A percentile compares a stretch with the other conserved stretches of the same genome.
phyloP scores from a whole-genome alignment of 108 stramenopile genomes.

The Ochromonas danica region DNA sequence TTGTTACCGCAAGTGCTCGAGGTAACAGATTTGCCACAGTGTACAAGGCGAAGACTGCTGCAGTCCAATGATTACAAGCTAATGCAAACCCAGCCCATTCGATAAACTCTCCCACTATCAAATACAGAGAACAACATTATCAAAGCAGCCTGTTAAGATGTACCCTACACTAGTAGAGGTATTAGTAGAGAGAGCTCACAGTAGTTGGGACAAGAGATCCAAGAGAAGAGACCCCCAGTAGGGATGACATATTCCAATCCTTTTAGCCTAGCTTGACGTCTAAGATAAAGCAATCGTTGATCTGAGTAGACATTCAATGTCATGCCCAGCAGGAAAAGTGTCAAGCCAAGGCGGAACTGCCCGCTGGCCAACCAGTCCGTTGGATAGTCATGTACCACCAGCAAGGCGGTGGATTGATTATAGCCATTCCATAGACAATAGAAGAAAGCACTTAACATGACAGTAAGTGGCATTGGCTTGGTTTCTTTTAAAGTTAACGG shows the following conservation, averaged over 20 bases:
- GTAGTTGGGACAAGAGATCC: constrained; percentile 27
- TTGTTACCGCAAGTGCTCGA: neutral
- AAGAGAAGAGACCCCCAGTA: neutral
- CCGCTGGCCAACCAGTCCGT: neutral
- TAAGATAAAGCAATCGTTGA: neutral
- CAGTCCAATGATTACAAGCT: neutral
- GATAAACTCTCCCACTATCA: constrained; percentile 8
- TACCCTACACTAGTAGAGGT: too few relatives aligned
- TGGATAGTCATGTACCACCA: neutral
- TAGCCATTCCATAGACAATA: neutral
- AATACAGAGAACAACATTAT: neutral
- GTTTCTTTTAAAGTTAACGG: neutral
- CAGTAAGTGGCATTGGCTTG: constrained; percentile 3
- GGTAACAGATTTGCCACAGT: neutral
- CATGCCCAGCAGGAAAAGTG: constrained; percentile 22
- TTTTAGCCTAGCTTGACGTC: neutral
- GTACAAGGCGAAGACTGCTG: neutral
- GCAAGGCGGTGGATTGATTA: neutral
- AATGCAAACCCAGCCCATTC: constrained; percentile 28
- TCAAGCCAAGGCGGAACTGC: neutral
- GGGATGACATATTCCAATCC: constrained; percentile 13
- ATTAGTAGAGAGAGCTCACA: too few relatives aligned
- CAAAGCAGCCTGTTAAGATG: neutral
- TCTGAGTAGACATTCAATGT: neutral
- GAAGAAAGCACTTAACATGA: constrained; percentile 2